phyloP scores from a whole-genome alignment of 2,329 filamentous ascomycete genomes.

The Neofusicoccum umdonicola region DNA sequence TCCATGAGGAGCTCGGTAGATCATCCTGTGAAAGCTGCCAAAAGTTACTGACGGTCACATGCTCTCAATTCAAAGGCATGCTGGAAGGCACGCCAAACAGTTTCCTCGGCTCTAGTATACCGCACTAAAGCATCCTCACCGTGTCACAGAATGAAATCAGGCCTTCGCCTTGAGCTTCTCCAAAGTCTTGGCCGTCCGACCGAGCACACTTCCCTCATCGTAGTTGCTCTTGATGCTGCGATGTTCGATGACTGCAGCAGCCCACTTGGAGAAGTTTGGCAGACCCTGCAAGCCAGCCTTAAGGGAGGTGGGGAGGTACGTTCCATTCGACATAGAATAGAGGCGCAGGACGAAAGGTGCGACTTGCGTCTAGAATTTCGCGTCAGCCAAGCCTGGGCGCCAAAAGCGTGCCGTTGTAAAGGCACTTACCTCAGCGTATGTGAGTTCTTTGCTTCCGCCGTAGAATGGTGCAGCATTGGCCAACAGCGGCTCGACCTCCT shows the following conservation, averaged over 20 bases:
- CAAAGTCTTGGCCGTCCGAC: constrained; percentile 24
- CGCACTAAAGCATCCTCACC: background rate
- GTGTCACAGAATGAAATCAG: background rate
- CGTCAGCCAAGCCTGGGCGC: background rate
- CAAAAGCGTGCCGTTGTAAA: background rate
- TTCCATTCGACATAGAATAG: constrained; percentile 53
- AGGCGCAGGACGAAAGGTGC: constrained; percentile 67
- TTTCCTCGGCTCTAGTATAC: background rate
- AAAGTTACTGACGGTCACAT: too few relatives aligned
- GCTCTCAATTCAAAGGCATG: too few relatives aligned
- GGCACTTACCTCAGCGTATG: constrained; percentile 66
- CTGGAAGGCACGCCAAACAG: too few relatives aligned
- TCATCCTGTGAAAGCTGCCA: background rate
- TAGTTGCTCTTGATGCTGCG: constrained; percentile 59
- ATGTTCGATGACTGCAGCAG: constrained; percentile 56
- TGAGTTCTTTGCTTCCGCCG: constrained; percentile 53
- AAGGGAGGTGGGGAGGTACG: constrained; percentile 52
- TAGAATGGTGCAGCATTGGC: constrained; percentile 43
- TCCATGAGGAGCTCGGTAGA: background rate
- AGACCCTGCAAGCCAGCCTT: constrained; percentile 50
- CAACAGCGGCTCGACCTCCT: constrained; percentile 73
- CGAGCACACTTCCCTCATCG: constrained; percentile 29
- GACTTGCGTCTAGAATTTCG: constrained; percentile 51
- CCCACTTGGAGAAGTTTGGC: constrained; percentile 70
- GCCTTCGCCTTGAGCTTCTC: constrained; percentile 28